Conservation (phyloP, 768 basidiomycete genomes). For the Imleria badia region DNA sequence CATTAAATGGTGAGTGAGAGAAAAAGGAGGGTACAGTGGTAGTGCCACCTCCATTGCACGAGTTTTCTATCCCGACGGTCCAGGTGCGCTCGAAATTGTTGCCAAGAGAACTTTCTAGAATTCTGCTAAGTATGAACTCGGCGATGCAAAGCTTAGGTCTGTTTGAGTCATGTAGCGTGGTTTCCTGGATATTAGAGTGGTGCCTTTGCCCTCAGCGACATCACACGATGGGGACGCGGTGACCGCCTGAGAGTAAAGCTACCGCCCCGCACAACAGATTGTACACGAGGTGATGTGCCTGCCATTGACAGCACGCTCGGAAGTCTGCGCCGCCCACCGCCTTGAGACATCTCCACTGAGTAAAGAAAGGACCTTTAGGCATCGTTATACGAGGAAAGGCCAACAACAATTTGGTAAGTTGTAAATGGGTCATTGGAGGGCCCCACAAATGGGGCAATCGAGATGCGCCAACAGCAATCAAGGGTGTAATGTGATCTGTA, state of each 20-base stretch:
- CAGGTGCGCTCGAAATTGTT: not conserved
- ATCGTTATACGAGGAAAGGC: too few species aligned
- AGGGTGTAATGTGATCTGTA: not conserved
- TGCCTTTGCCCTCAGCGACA: not conserved
- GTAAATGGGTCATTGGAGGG: not conserved
- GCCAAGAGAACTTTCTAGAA: not conserved
- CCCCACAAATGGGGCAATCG: not conserved
- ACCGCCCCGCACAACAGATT: not conserved
- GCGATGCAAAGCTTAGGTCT: not conserved
- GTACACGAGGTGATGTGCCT: not conserved
- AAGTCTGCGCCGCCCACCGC: slow-evolving; percentile 1
- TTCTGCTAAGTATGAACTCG: not conserved
- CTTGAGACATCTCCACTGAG: not conserved
- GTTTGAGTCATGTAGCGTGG: not conserved
- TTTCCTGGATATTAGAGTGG: not conserved
- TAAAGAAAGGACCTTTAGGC: not conserved
- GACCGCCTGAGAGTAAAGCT: not conserved
- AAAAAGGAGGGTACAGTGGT: too few species aligned
- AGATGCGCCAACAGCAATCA: not conserved
- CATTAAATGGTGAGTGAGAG: too few species aligned
- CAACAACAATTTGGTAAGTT: not conserved
- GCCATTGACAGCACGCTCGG: too few species aligned
- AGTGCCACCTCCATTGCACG: too few species aligned
- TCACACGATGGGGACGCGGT: not conserved
- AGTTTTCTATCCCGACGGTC: too few species aligned